Conservation (phyloP, 768 basidiomycete genomes). For the Xanthoconium purpureum region DNA sequence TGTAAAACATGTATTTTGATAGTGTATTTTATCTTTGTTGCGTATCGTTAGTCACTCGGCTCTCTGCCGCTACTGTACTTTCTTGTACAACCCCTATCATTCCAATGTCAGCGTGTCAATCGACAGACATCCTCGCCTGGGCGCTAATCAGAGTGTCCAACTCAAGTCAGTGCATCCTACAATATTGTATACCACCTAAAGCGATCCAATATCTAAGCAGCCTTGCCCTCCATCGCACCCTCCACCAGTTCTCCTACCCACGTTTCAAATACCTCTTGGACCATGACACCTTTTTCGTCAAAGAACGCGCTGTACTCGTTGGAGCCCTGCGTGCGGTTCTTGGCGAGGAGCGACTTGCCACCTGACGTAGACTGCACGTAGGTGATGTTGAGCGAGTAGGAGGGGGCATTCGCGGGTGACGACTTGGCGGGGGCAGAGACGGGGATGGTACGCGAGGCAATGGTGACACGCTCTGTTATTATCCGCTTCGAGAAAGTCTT, state of each 20-base stretch:
- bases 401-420: slow-evolving; percentile 49
- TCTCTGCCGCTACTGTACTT: slow-evolving; percentile 6
- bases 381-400: slow-evolving; percentile 62
- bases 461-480: slow-evolving; percentile 83
- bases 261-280: slow-evolving; percentile 67
- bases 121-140: not conserved
- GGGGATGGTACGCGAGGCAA: slow-evolving; percentile 67
- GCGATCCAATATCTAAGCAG: slow-evolving; percentile 32
- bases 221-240: slow-evolving; percentile 66
- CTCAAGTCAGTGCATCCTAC: slow-evolving; percentile 30
- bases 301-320: slow-evolving; percentile 73
- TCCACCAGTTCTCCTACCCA: slow-evolving; percentile 80
- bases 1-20: slow-evolving; percentile 16
- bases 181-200: slow-evolving; percentile 21
- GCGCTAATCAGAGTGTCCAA: not conserved
- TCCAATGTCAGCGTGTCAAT: not conserved
- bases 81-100: not conserved
- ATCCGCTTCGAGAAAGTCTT: slow-evolving; percentile 92
- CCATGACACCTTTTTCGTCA: slow-evolving; percentile 75
- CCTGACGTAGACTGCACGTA: slow-evolving; percentile 80
- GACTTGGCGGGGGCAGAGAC: slow-evolving; percentile 18
- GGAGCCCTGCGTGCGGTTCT: slow-evolving; percentile 56
- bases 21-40: not conserved
- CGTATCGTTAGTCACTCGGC: not conserved
- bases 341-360: slow-evolving; percentile 81